Evolutionary conservation across 805 yeast species (phyloP).

Genomic region (Saccharomycopsis babjevae): DNA sequence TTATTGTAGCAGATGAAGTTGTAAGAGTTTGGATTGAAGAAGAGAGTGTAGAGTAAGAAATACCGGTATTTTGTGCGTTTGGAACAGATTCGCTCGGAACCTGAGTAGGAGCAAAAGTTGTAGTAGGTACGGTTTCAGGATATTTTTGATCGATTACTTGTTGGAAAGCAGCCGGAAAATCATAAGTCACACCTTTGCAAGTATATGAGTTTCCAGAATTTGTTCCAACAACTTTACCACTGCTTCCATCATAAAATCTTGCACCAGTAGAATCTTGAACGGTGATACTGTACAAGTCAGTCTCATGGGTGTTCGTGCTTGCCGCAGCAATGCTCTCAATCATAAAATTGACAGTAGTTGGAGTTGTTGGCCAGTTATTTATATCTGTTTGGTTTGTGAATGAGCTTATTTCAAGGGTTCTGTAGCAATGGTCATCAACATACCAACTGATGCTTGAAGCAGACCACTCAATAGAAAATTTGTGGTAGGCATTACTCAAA

Average conservation of each 20-base stretch:
- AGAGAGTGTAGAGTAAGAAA: not conserved
- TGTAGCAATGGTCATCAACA: constrained; percentile 23
- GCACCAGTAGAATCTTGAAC: constrained; percentile 14
- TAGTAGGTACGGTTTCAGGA: not conserved
- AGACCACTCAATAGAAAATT: constrained; percentile 10
- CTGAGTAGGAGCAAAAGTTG: not conserved
- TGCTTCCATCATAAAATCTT: constrained; percentile 5
- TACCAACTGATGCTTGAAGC: constrained; percentile 15
- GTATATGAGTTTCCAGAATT: not conserved
- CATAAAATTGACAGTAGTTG: constrained; percentile 15
- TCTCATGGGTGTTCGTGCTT: not conserved
- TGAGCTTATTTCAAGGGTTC: not conserved
- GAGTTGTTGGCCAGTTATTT: constrained; percentile 16
- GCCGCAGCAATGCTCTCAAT: constrained; percentile 4
- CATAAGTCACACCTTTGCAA: not conserved
- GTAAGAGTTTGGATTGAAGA: not conserved
- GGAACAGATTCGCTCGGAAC: not conserved
- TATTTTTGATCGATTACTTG: not conserved
- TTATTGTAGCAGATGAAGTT: not conserved
- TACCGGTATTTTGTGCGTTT: not conserved
- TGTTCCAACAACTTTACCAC: not conserved
- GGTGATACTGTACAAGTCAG: constrained; percentile 1
- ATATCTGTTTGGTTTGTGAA: constrained; percentile 11
- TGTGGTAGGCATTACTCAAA: constrained; percentile 10
- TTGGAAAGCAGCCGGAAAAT: not conserved